Evolutionary conservation across 1,139 yeast genomes (phyloP), one percentile per base, ranked within the genome.

Genomic region (Torulaspora pretoriensis): DNA sequence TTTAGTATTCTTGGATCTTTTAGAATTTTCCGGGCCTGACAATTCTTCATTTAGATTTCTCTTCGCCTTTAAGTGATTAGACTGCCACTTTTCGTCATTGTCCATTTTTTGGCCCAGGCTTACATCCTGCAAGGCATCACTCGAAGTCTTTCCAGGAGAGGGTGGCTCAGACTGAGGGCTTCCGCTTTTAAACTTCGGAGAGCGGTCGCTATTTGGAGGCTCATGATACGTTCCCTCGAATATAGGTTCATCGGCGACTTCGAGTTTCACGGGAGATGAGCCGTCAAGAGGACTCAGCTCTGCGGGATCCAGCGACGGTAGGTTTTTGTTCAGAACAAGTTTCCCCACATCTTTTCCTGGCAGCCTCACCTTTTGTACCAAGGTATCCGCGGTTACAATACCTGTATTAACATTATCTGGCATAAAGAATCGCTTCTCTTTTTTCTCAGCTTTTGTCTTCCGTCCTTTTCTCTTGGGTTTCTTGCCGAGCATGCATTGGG

Each of bases 331-430:
- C 10, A 42, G 35, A 26, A 31, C 35, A 17, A 27, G 35, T 23
- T 32, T 40, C 12, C 5, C 19, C 3, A 4, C 9, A 31, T 48
- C 55, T 8, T 16, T 40, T 22, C 39, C 42, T 17, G 44, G 38
- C 4, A 35, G 17, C 6, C 38, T 38, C 32, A 40, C 36, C 35
- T 59, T 68, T 40, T 68, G 61, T 5, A 81, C 73, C 67, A 83
- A 56, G 30, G 68, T 65, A 3, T 78, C 68, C 1, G 86, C 92
- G 12, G 71, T 69, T 33, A 72, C 69, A 55, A 88, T 86, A 1
- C 94, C 94, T 0, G 83, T 75, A 27, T 74, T 77, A 3, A 80
- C 95, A 59, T 81, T 74, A 53, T 83, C 90, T 0, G 96, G 96
- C 87, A 86, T 81, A 61, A 80, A 79, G 54, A 86, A 86, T 44